Evolutionary conservation across 1,139 yeast species (phyloP), one percentile per base, ranked within the genome.

Genomic region (Suhomyces bolitotheri): DNA sequence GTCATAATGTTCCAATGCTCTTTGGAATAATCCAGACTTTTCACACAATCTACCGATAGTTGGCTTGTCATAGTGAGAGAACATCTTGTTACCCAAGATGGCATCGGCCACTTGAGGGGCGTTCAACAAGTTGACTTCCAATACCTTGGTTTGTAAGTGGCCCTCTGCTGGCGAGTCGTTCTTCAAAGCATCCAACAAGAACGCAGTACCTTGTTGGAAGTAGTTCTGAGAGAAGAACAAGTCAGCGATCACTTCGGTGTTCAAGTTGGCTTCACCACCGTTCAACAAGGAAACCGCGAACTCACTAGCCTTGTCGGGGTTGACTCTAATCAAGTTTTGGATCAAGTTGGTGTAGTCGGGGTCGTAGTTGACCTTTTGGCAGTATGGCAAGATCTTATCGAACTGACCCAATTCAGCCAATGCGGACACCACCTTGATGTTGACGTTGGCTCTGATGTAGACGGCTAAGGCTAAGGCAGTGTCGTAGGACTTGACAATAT

Each of bases 101-200:
- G 99, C 99, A 66, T 94, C 98, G 27, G 98, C 99, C 39, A 94
- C 98, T 73, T 94, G 98, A 33, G 99, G 99, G 8, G 98, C 98
- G 58, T 90, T 95, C 59, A 87, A 65, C 59, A 94, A 73, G 62
- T 94, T 94, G 50, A 87, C 89, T 65, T 94, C 98, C 51, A 94
- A 77, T 36, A 94, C 81, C 56, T 95, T 81, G 11, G 98, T 94
- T 73, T 94, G 98, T 57, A 94, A 73, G 55, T 89, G 96, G 12
- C 97, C 97, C 58, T 92, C 96, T 44, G 92, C 87, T 34, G 98
- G 97, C 27, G 82, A 75, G 64, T 94, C 96, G 47, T 83, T 88
- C 70, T 92, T 92, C 59, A 94, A 76, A 7, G 97, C 97, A 64
- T 94, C 98, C 54, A 94, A 73, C 53, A 94, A 72, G 69, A 94